Evolutionary conservation across 106 monocot species (phyloP).

Genomic region (Hemerocallis citrina): DNA sequence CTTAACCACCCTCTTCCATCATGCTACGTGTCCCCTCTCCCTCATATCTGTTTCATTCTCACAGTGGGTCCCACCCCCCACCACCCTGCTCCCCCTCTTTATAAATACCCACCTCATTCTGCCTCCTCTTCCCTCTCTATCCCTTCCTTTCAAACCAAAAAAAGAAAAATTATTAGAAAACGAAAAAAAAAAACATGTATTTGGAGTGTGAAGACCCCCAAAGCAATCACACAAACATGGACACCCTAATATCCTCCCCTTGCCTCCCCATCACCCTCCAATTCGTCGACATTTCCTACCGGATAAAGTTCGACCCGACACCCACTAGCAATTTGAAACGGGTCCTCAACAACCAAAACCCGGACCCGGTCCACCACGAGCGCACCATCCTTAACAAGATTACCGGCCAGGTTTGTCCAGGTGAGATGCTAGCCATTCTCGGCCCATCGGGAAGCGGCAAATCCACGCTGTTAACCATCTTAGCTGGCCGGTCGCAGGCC

Average conservation of each 20-base stretch:
- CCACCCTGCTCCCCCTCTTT: not conserved
- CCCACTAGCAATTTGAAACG: not conserved
- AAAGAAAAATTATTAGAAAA: not conserved
- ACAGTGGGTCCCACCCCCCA: not conserved
- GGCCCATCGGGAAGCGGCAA: slow-evolving; percentile 94
- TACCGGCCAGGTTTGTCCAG: slow-evolving; percentile 44
- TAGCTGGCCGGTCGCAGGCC: slow-evolving; percentile 41
- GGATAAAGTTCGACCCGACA: slow-evolving; percentile 17
- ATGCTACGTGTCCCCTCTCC: too few species aligned
- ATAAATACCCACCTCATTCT: not conserved
- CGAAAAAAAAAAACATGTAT: not conserved
- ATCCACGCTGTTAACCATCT: slow-evolving; percentile 58
- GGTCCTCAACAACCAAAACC: slow-evolving; percentile 1
- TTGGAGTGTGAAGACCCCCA: not conserved
- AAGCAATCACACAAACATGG: not conserved
- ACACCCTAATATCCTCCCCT: slow-evolving; percentile 1
- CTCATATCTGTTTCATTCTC: too few species aligned
- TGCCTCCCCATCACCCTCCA: slow-evolving; percentile 13
- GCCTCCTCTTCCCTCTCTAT: slow-evolving; percentile 3
- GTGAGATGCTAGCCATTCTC: slow-evolving; percentile 68
- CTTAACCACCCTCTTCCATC: too few species aligned
- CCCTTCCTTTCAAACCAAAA: not conserved
- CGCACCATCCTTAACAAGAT: slow-evolving; percentile 45
- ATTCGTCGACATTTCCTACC: slow-evolving; percentile 42
- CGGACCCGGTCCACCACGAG: slow-evolving; percentile 18